Evolutionary conservation across 306 rosid species (phyloP).

Genomic region (Alnus glutinosa): DNA sequence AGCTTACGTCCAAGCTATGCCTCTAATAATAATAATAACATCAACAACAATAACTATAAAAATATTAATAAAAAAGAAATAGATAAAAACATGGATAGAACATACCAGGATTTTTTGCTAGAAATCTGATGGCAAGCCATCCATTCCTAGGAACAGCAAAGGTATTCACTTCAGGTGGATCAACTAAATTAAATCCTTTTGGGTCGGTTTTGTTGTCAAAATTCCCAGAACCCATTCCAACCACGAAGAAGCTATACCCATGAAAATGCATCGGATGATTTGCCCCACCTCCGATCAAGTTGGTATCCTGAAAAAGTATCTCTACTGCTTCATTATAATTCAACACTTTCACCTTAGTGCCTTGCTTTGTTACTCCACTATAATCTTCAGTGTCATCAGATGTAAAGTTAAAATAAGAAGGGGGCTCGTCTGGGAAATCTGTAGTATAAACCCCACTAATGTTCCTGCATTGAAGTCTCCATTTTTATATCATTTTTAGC

Average conservation of each 20-base stretch:
- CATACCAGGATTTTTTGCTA: constrained; percentile 15
- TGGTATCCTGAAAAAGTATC: constrained; percentile 15
- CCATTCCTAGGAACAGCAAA: constrained; percentile 7
- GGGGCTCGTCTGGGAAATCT: constrained; percentile 12
- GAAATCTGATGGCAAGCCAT: constrained; percentile 22
- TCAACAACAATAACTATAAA: too few species aligned
- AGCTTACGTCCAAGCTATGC: too few species aligned
- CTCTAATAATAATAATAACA: too few species aligned
- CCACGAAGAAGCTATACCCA: constrained; percentile 17
- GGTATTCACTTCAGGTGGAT: constrained; percentile 8
- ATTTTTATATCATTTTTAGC: background rate
- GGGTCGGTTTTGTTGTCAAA: constrained; percentile 14
- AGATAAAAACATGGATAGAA: too few species aligned
- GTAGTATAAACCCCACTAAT: constrained; percentile 7
- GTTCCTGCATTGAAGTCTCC: background rate
- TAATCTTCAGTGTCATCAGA: background rate
- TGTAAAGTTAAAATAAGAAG: constrained; percentile 2
- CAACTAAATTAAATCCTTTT: constrained; percentile 5
- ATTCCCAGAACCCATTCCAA: constrained; percentile 3
- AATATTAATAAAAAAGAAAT: too few species aligned
- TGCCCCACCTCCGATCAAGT: background rate
- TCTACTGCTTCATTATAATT: constrained; percentile 14
- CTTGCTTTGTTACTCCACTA: background rate
- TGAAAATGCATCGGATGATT: constrained; percentile 26
- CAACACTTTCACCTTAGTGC: constrained; percentile 7